phyloP scores from a whole-genome alignment of 306 rosid genomes.

The Phaseolus lunatus region DNA sequence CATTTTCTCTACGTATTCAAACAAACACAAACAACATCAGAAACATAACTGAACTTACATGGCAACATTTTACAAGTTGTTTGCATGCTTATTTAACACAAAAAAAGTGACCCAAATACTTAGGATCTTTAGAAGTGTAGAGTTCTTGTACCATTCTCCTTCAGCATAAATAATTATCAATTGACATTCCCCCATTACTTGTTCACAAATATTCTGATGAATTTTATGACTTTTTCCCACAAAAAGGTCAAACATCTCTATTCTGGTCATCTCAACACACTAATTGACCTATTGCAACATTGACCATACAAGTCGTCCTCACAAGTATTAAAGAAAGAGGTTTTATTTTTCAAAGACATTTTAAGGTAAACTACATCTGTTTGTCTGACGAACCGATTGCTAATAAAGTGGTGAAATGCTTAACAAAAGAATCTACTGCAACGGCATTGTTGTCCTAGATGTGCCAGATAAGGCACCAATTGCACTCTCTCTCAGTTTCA shows the following conservation, averaged over 20 bases:
- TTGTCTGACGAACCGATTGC: neutral
- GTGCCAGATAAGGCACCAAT: slow-evolving; percentile 33
- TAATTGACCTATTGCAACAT: slow-evolving; percentile 5
- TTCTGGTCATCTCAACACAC: neutral
- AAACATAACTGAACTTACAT: neutral
- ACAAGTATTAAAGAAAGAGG: neutral
- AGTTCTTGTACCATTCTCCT: slow-evolving; percentile 12
- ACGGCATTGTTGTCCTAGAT: neutral
- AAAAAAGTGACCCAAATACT: neutral
- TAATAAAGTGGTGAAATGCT: neutral
- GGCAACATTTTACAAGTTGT: slow-evolving; percentile 1
- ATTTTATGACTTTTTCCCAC: slow-evolving; percentile 7
- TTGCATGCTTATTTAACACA: neutral
- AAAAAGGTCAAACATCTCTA: slow-evolving; percentile 37
- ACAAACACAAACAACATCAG: neutral
- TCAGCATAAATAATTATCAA: neutral
- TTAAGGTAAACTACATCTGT: neutral
- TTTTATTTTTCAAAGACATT: neutral
- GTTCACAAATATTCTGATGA: neutral
- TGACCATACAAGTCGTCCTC: neutral
- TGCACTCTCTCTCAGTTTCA: slow-evolving; percentile 7
- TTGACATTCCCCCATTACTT: slow-evolving; percentile 10
- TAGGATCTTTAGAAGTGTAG: neutral
- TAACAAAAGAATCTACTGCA: neutral
- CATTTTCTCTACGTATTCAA: neutral